Evolutionary conservation across 345 rosid genomes (phyloP).

Genomic region (Salix brachista): DNA sequence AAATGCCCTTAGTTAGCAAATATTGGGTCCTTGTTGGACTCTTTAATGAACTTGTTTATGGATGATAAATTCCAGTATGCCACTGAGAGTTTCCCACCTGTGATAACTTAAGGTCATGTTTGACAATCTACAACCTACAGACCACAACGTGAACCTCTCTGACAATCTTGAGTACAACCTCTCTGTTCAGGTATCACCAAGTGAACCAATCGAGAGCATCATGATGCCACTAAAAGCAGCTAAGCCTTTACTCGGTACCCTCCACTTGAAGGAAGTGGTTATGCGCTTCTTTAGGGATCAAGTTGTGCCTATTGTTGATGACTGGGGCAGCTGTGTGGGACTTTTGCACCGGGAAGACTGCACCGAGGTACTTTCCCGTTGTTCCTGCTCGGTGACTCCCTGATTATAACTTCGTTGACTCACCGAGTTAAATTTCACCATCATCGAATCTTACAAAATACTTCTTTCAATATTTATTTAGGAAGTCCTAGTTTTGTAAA

Average conservation of each 20-base stretch:
- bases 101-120: not conserved
- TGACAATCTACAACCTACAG: not conserved
- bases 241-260: constrained; percentile 47
- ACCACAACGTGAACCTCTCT: not conserved
- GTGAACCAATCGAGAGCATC: constrained; percentile 54
- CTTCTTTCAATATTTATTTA: too few relatives aligned
- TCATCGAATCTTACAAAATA: not conserved
- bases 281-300: constrained; percentile 57
- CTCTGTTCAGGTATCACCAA: constrained; percentile 41
- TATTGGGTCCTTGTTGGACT: not conserved
- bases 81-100: not conserved
- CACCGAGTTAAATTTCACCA: too few relatives aligned
- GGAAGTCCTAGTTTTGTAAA: too few relatives aligned
- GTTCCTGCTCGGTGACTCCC: not conserved
- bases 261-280: constrained; percentile 46
- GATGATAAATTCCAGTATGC: not conserved
- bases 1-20: not conserved
- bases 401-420: not conserved
- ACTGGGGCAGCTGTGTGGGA: constrained; percentile 66
- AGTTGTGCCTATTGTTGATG: constrained; percentile 64
- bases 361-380: constrained; percentile 38
- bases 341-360: constrained; percentile 73
- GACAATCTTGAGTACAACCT: not conserved
- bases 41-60: not conserved
- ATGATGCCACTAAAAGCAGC: constrained; percentile 60